A percentile compares a stretch with the other conserved stretches of the same genome.
Conservation (phyloP, 202 grass and related monocot species). For the Bolboschoenoplectus hybrid region DNA sequence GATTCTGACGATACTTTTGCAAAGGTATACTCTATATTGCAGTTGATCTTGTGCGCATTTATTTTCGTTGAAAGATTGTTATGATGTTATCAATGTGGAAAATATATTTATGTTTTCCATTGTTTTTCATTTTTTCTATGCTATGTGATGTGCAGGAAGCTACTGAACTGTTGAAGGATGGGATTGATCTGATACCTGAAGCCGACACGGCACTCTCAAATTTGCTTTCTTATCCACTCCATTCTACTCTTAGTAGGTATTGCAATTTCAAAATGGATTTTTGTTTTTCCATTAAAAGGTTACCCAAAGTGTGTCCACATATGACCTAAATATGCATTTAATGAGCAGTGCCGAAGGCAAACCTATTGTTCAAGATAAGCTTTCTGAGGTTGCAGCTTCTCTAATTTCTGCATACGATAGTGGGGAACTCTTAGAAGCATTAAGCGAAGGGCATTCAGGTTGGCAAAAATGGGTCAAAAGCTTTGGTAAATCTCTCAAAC, state of each 20-base stretch:
- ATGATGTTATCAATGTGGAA: constrained; percentile 14
- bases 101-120: not conserved
- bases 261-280: not conserved
- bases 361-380: constrained; percentile 84
- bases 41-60: not conserved
- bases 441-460: constrained; percentile 78
- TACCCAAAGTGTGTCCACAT: not conserved
- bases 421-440: constrained; percentile 71
- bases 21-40: constrained; percentile 48
- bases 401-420: constrained; percentile 84
- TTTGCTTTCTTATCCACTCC: constrained; percentile 88
- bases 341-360: constrained; percentile 78
- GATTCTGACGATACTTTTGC: constrained; percentile 76
- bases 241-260: constrained; percentile 79
- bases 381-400: constrained; percentile 67
- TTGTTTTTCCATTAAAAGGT: not conserved
- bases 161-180: constrained; percentile 83
- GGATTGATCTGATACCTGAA: constrained; percentile 88
- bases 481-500: constrained; percentile 88
- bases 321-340: constrained; percentile 10
- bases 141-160: constrained; percentile 59
- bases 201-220: constrained; percentile 69
- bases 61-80: not conserved
- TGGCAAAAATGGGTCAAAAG: constrained; percentile 97
- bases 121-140: constrained; percentile 27